phyloP scores from a whole-genome alignment of 2,329 filamentous ascomycete species.

The Teratosphaeria viscida region DNA sequence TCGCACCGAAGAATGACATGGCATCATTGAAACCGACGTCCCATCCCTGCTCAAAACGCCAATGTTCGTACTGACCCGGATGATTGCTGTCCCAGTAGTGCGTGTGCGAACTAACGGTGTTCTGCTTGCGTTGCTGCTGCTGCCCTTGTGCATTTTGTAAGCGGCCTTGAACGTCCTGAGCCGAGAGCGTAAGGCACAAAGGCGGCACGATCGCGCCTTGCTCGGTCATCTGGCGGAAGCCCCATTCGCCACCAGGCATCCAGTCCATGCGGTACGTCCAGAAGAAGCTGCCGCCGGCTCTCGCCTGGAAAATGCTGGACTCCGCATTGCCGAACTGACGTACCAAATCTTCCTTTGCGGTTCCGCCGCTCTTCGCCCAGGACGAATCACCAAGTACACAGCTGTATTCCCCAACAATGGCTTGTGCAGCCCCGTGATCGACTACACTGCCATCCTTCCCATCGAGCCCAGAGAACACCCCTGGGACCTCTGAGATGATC shows the following conservation, averaged over 20 bases:
- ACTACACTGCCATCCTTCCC: constrained; percentile 38
- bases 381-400: constrained; percentile 45
- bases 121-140: constrained; percentile 26
- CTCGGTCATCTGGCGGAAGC: constrained; percentile 44
- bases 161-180: constrained; percentile 28
- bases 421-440: constrained; percentile 41
- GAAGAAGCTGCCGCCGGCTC: constrained; percentile 45
- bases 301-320: constrained; percentile 38
- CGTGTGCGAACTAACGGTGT: constrained; percentile 34
- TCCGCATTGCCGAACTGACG: constrained; percentile 40
- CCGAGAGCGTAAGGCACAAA: constrained; percentile 26
- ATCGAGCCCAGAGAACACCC: constrained; percentile 37
- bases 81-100: constrained; percentile 40
- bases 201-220: constrained; percentile 35
- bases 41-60: constrained; percentile 47
- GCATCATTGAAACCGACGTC: constrained; percentile 47
- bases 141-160: constrained; percentile 32
- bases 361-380: constrained; percentile 30
- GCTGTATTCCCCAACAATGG: constrained; percentile 49
- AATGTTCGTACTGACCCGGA: constrained; percentile 40
- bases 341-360: constrained; percentile 30
- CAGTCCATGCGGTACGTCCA: constrained; percentile 54
- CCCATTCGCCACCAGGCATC: constrained; percentile 53
- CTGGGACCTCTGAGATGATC: constrained; percentile 37
- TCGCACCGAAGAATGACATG: constrained; percentile 39